phyloP scores from a whole-genome alignment of 1,284 basidiomycete genomes.

The Peniophora sp. region DNA sequence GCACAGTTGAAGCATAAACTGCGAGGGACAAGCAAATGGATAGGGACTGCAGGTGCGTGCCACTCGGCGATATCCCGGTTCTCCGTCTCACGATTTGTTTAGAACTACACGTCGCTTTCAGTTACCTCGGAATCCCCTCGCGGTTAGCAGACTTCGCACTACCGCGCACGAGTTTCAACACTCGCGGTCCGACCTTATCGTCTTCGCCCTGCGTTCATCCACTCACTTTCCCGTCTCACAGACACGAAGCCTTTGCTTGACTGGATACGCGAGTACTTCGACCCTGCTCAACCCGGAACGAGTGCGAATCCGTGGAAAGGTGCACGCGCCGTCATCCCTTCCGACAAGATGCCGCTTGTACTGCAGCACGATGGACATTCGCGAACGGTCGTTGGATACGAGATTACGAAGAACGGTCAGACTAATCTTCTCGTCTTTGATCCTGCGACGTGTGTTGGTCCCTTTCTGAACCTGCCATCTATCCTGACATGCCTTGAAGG shows the following conservation, averaged over 20 bases:
- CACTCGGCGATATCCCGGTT: background rate
- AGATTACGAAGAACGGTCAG: background rate
- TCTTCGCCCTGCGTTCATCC: background rate
- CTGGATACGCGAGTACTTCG: background rate
- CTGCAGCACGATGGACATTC: background rate
- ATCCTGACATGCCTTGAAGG: background rate
- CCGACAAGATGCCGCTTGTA: background rate
- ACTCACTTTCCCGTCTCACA: background rate
- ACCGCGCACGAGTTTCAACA: background rate
- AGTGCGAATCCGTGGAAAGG: background rate
- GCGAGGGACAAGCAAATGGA: constrained; percentile 55
- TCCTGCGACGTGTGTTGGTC: background rate
- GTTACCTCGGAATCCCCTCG: background rate
- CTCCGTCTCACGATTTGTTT: background rate
- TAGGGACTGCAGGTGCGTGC: background rate
- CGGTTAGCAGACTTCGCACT: background rate
- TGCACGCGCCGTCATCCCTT: background rate
- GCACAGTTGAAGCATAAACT: constrained; percentile 50
- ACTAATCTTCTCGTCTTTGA: background rate
- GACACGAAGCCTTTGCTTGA: background rate
- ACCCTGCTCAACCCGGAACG: background rate
- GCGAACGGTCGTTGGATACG: background rate
- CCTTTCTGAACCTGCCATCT: background rate
- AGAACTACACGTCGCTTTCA: background rate
- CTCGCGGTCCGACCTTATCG: background rate